Conservation (phyloP, 805 yeast species). For the Yamadazyma sp. region DNA sequence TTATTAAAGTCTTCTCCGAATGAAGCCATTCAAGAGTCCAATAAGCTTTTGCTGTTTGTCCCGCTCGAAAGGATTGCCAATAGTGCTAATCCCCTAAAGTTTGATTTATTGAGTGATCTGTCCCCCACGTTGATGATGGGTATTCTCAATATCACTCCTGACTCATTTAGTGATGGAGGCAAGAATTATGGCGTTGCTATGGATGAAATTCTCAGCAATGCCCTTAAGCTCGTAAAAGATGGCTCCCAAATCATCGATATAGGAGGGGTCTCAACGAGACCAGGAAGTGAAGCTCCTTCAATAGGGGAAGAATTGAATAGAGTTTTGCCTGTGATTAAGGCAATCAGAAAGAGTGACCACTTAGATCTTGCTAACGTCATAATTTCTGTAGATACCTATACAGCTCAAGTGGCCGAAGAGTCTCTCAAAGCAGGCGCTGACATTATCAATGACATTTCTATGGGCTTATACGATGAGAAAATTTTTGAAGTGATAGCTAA, state of each 20-base stretch:
- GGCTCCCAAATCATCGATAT: constrained; percentile 84
- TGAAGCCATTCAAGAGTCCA: constrained; percentile 49
- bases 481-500: constrained; percentile 72
- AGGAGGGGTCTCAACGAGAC: constrained; percentile 95
- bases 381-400: constrained; percentile 86
- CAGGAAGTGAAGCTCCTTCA: constrained; percentile 66
- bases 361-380: constrained; percentile 41
- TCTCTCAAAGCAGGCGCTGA: constrained; percentile 80
- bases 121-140: constrained; percentile 78
- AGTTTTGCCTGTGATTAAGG: constrained; percentile 66
- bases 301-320: constrained; percentile 68
- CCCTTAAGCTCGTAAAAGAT: constrained; percentile 47
- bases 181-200: constrained; percentile 23
- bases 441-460: constrained; percentile 87
- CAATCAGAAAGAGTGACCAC: constrained; percentile 49
- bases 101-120: constrained; percentile 46
- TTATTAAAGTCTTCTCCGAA: constrained; percentile 36
- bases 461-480: constrained; percentile 65
- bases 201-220: constrained; percentile 44
- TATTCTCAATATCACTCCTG: constrained; percentile 86
- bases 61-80: constrained; percentile 41
- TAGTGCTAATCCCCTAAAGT: constrained; percentile 24
- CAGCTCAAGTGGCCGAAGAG: constrained; percentile 69
- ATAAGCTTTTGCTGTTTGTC: constrained; percentile 47
- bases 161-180: constrained; percentile 94